Evolutionary conservation across 768 basidiomycete species (phyloP).

Genomic region (Termitomyces sp.): DNA sequence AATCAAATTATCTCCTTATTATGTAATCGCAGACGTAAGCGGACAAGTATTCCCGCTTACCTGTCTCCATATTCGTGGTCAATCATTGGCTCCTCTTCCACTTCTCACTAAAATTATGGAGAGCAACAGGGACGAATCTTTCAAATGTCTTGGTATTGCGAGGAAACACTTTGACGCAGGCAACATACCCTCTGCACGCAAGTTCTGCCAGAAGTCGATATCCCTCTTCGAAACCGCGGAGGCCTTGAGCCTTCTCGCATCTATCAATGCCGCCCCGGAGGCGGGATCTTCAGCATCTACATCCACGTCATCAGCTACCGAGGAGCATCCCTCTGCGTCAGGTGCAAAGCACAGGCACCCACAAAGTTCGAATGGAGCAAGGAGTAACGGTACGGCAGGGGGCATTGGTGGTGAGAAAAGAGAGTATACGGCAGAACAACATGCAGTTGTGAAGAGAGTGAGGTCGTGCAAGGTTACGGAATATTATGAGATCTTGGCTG

Average conservation of each 20-base stretch:
- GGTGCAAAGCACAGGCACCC: conserved; percentile 61
- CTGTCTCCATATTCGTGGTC: conserved; percentile 10
- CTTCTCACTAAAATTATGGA: conserved; percentile 42
- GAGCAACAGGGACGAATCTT: conserved; percentile 88
- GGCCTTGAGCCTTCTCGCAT: conserved; percentile 59
- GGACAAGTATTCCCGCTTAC: conserved; percentile 5
- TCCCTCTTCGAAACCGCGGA: conserved; percentile 76
- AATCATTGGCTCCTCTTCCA: conserved; percentile 1
- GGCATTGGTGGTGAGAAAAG: conserved; percentile 71
- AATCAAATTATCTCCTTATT: conserved; percentile 7
- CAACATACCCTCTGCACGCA: conserved; percentile 74
- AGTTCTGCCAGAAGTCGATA: conserved; percentile 87
- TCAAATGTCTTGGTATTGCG: conserved; percentile 76
- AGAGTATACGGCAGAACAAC: conserved; percentile 84
- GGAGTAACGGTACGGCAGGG: conserved; percentile 38
- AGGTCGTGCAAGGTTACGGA: conserved; percentile 80
- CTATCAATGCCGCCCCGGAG: conserved; percentile 55
- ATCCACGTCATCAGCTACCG: conserved; percentile 36
- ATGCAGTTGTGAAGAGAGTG: conserved; percentile 79
- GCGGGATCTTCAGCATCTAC: conserved; percentile 35
- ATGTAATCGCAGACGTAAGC: conserved; percentile 10
- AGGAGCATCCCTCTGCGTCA: conserved; percentile 71
- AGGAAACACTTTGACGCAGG: conserved; percentile 66
- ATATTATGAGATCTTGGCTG: conserved; percentile 87
- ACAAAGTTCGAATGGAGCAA: conserved; percentile 17